phyloP scores from a whole-genome alignment of 2,329 filamentous ascomycete species.

The Calonectria leucothoes region DNA sequence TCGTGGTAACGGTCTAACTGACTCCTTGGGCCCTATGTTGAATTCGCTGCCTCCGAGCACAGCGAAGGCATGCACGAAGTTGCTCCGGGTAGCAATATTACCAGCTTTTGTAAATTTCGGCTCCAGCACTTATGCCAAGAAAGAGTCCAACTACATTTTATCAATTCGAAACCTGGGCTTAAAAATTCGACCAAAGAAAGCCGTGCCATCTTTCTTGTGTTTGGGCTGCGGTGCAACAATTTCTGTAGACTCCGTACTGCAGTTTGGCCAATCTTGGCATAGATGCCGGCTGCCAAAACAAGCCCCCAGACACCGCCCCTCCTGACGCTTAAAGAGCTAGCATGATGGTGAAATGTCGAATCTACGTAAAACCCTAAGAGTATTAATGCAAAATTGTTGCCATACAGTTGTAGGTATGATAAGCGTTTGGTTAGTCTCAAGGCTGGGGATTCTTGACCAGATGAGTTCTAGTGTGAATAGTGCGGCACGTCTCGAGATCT shows the following conservation, averaged over 20 bases:
- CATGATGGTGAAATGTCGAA: conserved; percentile 72
- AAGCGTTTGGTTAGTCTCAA: conserved; percentile 78
- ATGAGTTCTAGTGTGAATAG: too few species aligned
- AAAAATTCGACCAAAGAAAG: conserved; percentile 44
- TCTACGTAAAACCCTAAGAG: too few species aligned
- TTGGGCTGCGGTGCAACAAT: conserved; percentile 48
- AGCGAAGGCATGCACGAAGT: conserved; percentile 76
- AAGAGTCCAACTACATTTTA: conserved; percentile 71
- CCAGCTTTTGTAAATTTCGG: conserved; percentile 76
- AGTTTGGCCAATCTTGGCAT: conserved; percentile 72
- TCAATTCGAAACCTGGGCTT: conserved; percentile 52
- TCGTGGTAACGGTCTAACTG: conserved; percentile 61
- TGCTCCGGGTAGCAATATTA: conserved; percentile 73
- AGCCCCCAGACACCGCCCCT: conserved; percentile 70
- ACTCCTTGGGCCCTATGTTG: conserved; percentile 65
- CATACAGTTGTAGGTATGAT: too few species aligned
- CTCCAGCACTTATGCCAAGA: conserved; percentile 75
- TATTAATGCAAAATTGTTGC: too few species aligned
- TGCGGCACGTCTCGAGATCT: conserved; percentile 66
- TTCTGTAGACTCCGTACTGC: conserved; percentile 60
- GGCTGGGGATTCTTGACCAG: too few species aligned
- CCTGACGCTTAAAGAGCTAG: conserved; percentile 72
- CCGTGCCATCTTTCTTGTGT: conserved; percentile 57
- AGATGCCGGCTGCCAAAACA: conserved; percentile 71
- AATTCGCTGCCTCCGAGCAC: conserved; percentile 74